Percentiles rank a stretch among this genome's conserved stretches.
Evolutionary conservation across 495 filamentous ascomycete species (phyloP).

Genomic region (Neurospora intermedia): DNA sequence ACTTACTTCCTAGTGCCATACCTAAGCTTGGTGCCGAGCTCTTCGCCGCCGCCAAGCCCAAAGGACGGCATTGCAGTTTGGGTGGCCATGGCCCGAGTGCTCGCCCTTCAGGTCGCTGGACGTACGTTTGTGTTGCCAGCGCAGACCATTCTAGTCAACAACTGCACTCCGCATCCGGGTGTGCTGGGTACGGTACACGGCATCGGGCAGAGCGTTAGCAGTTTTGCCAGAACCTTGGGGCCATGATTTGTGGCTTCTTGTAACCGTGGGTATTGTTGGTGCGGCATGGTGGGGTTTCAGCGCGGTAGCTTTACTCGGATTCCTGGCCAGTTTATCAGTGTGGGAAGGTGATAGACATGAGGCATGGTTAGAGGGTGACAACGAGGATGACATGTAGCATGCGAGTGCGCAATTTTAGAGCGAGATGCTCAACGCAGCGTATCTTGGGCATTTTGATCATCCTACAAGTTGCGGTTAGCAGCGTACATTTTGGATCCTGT

Average conservation of each 20-base stretch:
- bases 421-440: background rate
- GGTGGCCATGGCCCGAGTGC: conserved; percentile 53
- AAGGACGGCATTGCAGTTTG: conserved; percentile 59
- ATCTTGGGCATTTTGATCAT: background rate
- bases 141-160: conserved; percentile 71
- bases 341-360: conserved; percentile 66
- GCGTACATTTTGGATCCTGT: background rate
- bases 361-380: conserved; percentile 56
- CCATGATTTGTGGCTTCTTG: conserved; percentile 56
- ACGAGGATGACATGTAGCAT: conserved; percentile 31
- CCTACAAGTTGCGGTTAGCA: background rate
- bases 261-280: conserved; percentile 68
- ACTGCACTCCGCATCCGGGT: conserved; percentile 69
- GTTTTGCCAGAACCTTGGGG: conserved; percentile 61
- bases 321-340: conserved; percentile 54
- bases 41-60: conserved; percentile 45
- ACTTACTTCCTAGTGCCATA: conserved; percentile 64
- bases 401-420: background rate
- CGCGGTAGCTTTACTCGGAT: conserved; percentile 49
- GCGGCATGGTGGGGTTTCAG: conserved; percentile 69
- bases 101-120: conserved; percentile 63
- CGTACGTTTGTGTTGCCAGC: conserved; percentile 76
- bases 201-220: conserved; percentile 63
- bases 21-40: conserved; percentile 57
- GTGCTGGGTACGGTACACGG: conserved; percentile 79